A percentile compares a stretch with the other conserved stretches of the same genome.
Conservation (phyloP, 495 filamentous ascomycete genomes). For the Sphaerosporella brunnea region DNA sequence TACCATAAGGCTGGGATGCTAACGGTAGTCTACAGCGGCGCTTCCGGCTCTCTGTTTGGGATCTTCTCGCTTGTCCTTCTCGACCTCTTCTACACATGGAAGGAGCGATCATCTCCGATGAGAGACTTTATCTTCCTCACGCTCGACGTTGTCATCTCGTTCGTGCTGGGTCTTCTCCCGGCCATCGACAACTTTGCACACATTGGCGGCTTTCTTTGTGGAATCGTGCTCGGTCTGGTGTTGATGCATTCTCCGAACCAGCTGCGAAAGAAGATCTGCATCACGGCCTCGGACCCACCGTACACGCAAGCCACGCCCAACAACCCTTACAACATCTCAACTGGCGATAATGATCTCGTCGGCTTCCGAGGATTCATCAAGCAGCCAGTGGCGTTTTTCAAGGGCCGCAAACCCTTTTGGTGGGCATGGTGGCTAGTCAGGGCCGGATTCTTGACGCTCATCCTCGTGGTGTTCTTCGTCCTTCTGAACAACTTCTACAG, state of each 20-base stretch:
- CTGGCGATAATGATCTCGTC: conserved; percentile 27
- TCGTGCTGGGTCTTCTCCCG: conserved; percentile 79
- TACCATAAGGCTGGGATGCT: conserved; percentile 1
- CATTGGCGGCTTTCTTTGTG: conserved; percentile 91
- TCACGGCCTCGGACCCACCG: conserved; percentile 39
- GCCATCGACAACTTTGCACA: conserved; percentile 95
- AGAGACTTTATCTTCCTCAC: conserved; percentile 71
- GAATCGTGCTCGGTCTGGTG: conserved; percentile 67
- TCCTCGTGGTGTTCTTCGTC: conserved; percentile 65
- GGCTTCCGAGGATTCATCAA: conserved; percentile 38
- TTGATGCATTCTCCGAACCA: conserved; percentile 71
- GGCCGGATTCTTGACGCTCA: conserved; percentile 56
- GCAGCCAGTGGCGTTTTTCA: conserved; percentile 68
- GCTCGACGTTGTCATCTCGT: conserved; percentile 70
- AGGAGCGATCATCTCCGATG: conserved; percentile 49
- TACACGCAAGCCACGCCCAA: conserved; percentile 32
- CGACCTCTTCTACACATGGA: conserved; percentile 85
- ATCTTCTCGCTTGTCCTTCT: conserved; percentile 73
- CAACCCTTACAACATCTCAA: conserved; percentile 27
- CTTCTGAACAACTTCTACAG: conserved; percentile 75
- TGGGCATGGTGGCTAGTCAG: conserved; percentile 95
- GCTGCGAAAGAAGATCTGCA: conserved; percentile 56
- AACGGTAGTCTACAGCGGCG: conserved; percentile 34
- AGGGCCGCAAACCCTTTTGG: conserved; percentile 78
- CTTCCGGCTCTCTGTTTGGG: conserved; percentile 78